Conservation (phyloP, 768 basidiomycete genomes). For the Mycena amicta region DNA sequence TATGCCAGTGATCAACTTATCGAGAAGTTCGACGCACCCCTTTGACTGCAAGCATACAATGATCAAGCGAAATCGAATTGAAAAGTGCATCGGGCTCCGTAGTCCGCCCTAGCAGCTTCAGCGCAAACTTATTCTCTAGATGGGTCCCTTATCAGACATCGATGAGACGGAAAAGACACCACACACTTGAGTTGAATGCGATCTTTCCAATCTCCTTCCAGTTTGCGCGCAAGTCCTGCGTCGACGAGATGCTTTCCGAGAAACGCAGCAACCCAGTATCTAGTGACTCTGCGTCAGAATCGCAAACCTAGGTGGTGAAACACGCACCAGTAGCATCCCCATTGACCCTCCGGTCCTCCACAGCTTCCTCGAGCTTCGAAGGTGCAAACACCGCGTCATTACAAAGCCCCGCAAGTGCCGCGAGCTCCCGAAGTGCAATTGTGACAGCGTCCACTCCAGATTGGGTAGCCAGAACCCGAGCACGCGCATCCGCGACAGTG, state of each 20-base stretch:
- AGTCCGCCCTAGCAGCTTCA: conserved; percentile 40
- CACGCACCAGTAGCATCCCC: conserved; percentile 58
- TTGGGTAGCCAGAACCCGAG: not conserved
- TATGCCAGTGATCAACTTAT: too few relatives aligned
- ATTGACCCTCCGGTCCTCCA: conserved; percentile 34
- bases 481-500: conserved; percentile 22
- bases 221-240: conserved; percentile 28
- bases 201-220: conserved; percentile 41
- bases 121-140: conserved; percentile 53
- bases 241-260: conserved; percentile 35
- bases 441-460: conserved; percentile 23
- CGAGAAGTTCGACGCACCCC: conserved; percentile 31
- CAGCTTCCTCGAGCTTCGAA: conserved; percentile 26
- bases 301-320: too few relatives aligned
- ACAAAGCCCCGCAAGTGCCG: conserved; percentile 49
- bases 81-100: not conserved
- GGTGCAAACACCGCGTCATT: conserved; percentile 51
- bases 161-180: not conserved
- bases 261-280: conserved; percentile 61
- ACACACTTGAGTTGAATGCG: conserved; percentile 42
- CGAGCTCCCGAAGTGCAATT: conserved; percentile 32
- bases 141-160: conserved; percentile 12
- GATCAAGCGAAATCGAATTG: conserved; percentile 18
- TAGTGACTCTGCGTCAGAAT: conserved; percentile 10
- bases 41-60: conserved; percentile 42